A percentile compares a stretch with the other conserved stretches of the same genome.
These are phyloP conservation scores for Friedmanniomyces simplex DNA, from an alignment of 495 filamentous ascomycete species.

Conservation along the genomic window DNA sequence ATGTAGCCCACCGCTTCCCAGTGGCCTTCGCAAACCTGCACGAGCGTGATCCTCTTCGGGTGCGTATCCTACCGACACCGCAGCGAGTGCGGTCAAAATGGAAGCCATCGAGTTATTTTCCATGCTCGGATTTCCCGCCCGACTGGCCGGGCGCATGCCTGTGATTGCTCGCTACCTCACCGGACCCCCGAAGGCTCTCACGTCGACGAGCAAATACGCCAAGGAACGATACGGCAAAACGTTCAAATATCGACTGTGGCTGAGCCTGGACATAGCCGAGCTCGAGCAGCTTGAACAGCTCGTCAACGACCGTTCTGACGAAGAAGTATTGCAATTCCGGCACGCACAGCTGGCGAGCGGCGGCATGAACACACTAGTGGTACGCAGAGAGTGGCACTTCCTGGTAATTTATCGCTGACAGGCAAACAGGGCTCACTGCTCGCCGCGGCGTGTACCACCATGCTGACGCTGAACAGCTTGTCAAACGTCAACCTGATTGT, in stretches of 20 bases:
- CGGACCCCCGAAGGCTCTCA: not conserved
- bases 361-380: not conserved
- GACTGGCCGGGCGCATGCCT: not conserved
- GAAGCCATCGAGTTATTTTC: not conserved
- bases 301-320: not conserved
- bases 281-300: not conserved
- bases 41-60: too few species aligned
- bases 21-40: too few species aligned
- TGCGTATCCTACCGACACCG: too few species aligned
- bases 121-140: not conserved
- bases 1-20: too few species aligned
- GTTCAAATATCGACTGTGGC: not conserved
- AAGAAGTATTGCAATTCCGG: not conserved
- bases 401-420: too few species aligned
- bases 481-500: not conserved
- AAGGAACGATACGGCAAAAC: not conserved
- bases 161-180: not conserved
- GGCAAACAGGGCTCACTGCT: not conserved
- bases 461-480: conserved; percentile 1
- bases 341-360: not conserved
- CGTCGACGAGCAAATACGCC: not conserved
- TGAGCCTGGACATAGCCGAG: not conserved
- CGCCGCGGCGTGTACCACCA: not conserved
- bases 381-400: too few species aligned
- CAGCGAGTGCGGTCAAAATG: too few species aligned